Evolutionary conservation across 2,329 filamentous ascomycete genomes (phyloP).

Genomic region (Ilyonectria robusta): DNA sequence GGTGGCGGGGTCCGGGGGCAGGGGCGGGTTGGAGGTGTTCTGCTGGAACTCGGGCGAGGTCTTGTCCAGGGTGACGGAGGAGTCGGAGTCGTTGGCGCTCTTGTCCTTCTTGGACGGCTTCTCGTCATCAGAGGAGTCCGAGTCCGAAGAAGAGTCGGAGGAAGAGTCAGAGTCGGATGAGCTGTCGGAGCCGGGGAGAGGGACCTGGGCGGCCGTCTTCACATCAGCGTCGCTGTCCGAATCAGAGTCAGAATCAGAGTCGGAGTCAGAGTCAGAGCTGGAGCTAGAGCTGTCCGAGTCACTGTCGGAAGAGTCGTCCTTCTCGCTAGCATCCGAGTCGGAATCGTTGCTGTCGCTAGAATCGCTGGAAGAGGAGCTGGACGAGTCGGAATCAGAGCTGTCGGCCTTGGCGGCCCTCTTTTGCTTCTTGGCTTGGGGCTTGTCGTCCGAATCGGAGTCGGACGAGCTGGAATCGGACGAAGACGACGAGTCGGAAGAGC

Average conservation of each 20-base stretch:
- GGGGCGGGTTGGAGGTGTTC: conserved; percentile 61
- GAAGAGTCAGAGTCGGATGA: conserved; percentile 49
- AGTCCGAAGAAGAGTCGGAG: conserved; percentile 51
- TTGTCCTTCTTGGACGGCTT: conserved; percentile 40
- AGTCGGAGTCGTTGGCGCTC: conserved; percentile 54
- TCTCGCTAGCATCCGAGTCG: conserved; percentile 53
- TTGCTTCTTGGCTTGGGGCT: conserved; percentile 68
- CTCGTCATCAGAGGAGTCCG: conserved; percentile 53
- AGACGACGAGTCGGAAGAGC: conserved; percentile 49
- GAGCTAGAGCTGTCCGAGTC: conserved; percentile 50
- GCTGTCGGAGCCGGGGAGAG: conserved; percentile 60
- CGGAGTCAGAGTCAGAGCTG: conserved; percentile 47
- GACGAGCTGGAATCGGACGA: conserved; percentile 55
- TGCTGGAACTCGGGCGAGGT: conserved; percentile 58
- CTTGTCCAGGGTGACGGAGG: conserved; percentile 66
- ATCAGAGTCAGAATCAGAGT: conserved; percentile 55
- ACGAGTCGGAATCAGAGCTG: conserved; percentile 48
- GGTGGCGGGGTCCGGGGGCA: conserved; percentile 65
- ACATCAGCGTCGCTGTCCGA: conserved; percentile 54
- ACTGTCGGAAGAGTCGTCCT: conserved; percentile 39
- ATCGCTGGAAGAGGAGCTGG: conserved; percentile 43
- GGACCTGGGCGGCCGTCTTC: conserved; percentile 57
- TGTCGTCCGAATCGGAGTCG: conserved; percentile 61
- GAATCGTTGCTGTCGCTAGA: conserved; percentile 46
- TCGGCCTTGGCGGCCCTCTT: conserved; percentile 48